These are phyloP conservation scores for Phytophthora sp. DNA, from an alignment of 352 stramenopile genomes.

Conservation along the genomic window DNA sequence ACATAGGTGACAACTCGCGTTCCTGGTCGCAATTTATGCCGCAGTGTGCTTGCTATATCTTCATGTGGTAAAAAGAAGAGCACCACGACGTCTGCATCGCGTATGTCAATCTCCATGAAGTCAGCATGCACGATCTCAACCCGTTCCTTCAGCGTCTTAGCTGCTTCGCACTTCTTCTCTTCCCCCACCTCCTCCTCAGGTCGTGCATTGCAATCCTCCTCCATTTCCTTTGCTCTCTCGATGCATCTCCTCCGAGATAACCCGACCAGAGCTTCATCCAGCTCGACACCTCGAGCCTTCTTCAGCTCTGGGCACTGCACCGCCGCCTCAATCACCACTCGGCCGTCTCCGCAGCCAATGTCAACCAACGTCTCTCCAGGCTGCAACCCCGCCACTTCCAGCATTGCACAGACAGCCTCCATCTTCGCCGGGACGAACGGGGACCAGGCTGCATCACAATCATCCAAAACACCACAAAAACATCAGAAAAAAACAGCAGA, in stretches of 20 bases:
- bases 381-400: constrained; percentile 45
- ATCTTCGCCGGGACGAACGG: constrained; percentile 70
- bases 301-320: constrained; percentile 24
- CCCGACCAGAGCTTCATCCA: constrained; percentile 58
- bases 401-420: constrained; percentile 60
- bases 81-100: constrained; percentile 50
- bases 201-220: not conserved
- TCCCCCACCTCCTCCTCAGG: not conserved
- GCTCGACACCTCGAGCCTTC: constrained; percentile 52
- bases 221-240: constrained; percentile 5
- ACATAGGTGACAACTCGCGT: constrained; percentile 72
- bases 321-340: constrained; percentile 54
- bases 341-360: constrained; percentile 70
- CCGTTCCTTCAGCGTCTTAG: constrained; percentile 14
- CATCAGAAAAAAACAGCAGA: not conserved
- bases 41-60: constrained; percentile 43
- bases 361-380: constrained; percentile 58
- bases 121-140: constrained; percentile 55
- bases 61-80: constrained; percentile 74
- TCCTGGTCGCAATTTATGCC: constrained; percentile 42
- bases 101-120: constrained; percentile 57
- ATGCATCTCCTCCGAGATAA: constrained; percentile 42
- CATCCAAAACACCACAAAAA: constrained; percentile 6
- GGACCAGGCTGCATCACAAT: constrained; percentile 54
- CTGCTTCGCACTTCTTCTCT: not conserved